phyloP scores from a whole-genome alignment of 371 early-diverging fungal species.

The Batkoa obscura region DNA sequence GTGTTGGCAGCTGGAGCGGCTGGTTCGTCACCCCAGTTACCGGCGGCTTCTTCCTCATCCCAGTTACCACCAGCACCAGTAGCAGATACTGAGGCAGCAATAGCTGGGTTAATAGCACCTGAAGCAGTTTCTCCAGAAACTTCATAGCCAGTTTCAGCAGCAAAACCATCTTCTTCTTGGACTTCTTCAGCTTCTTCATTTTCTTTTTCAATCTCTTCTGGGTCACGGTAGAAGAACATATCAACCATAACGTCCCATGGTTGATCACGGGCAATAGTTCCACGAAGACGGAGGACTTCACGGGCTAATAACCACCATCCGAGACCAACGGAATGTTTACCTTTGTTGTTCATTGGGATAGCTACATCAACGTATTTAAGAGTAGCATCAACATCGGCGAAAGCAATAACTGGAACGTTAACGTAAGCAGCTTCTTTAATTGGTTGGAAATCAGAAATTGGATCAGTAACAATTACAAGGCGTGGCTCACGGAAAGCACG shows the following conservation, averaged over 20 bases:
- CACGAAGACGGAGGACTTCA: constrained; percentile 95
- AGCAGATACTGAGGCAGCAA: no score
- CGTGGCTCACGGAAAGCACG: constrained; percentile 97
- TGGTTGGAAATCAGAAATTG: constrained; percentile 96
- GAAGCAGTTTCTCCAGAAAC: no score
- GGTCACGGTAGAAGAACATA: constrained; percentile 97
- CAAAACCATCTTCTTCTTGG: no score
- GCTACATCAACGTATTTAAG: constrained; percentile 93
- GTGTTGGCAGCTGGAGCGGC: no score
- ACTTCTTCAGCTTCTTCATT: constrained; percentile 20
- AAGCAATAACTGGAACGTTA: constrained; percentile 98
- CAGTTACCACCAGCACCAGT: no score
- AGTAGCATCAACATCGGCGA: constrained; percentile 94
- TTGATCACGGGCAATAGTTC: constrained; percentile 56
- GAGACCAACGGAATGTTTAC: constrained; percentile 94
- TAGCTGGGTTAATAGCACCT: no score
- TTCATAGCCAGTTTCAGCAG: no score
- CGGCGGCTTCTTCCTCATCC: no score
- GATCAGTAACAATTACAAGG: constrained; percentile 94
- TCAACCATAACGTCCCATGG: constrained; percentile 93
- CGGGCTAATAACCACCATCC: constrained; percentile 94
- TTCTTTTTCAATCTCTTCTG: constrained; percentile 90
- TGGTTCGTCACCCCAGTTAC: no score
- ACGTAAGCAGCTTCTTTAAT: constrained; percentile 97
- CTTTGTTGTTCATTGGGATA: constrained; percentile 99